Percentiles rank a stretch among this genome's conserved stretches.
Evolutionary conservation across 2,329 filamentous ascomycete species (phyloP).

Genomic region (Fusarium duplospermum): DNA sequence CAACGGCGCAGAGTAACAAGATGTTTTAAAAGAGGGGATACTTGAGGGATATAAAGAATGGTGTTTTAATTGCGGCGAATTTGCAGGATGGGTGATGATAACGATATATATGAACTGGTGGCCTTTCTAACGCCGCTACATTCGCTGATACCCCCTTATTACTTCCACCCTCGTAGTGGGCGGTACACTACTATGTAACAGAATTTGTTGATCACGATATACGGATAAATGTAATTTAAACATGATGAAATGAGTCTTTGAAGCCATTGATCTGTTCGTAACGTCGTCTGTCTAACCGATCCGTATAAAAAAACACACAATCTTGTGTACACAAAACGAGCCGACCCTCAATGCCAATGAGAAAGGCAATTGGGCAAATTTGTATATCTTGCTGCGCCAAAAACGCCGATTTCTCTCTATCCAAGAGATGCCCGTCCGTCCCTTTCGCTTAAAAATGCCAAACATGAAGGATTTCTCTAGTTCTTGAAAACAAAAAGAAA

Average conservation of each 20-base stretch:
- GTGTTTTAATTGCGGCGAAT: conserved; percentile 4
- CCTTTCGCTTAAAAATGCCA: conserved; percentile 37
- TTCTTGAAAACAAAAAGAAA: background rate
- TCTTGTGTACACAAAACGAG: conserved; percentile 2
- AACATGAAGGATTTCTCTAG: conserved; percentile 6
- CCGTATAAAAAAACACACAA: conserved; percentile 4
- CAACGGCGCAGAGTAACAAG: conserved; percentile 58
- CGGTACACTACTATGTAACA: background rate
- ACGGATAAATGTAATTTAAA: background rate
- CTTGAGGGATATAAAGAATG: background rate
- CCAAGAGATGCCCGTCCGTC: conserved; percentile 13
- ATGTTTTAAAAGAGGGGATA: background rate
- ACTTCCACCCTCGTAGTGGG: conserved; percentile 1
- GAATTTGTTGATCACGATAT: background rate
- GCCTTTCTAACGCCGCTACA: conserved; percentile 20
- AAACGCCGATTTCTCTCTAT: conserved; percentile 20
- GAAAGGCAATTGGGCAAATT: background rate
- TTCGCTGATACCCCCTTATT: conserved; percentile 41
- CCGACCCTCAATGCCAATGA: no score
- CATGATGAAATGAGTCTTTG: background rate
- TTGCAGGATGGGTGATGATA: conserved; percentile 10
- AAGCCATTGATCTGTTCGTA: conserved; percentile 6
- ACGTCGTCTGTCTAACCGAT: conserved; percentile 21
- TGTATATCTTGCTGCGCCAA: conserved; percentile 15
- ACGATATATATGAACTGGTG: conserved; percentile 25